phyloP scores from a whole-genome alignment of 2,329 filamentous ascomycete genomes.

The Fusarium papillatum region DNA sequence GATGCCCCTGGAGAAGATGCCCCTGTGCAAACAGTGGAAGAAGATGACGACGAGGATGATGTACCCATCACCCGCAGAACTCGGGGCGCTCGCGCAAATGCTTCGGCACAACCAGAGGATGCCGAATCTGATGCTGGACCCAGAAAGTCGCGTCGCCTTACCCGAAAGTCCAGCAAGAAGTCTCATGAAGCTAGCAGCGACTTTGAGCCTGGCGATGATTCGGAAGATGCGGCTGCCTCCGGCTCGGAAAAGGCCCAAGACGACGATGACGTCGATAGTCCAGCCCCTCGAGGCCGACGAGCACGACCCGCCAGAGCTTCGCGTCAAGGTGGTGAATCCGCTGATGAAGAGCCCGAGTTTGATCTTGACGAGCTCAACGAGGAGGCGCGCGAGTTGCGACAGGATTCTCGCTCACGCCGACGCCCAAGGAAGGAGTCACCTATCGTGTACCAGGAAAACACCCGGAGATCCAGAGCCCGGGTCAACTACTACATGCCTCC shows the following conservation, averaged over 20 bases:
- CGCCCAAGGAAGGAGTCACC: constrained; percentile 65
- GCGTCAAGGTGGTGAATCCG: constrained; percentile 65
- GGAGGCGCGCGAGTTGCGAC: constrained; percentile 73
- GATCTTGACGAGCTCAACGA: constrained; percentile 76
- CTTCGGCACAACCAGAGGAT: constrained; percentile 47
- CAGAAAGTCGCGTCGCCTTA: constrained; percentile 59
- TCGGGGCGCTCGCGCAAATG: constrained; percentile 51
- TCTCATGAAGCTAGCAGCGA: constrained; percentile 71
- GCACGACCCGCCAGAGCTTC: constrained; percentile 60
- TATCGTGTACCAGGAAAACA: constrained; percentile 70
- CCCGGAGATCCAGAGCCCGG: constrained; percentile 66
- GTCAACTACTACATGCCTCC: constrained; percentile 92
- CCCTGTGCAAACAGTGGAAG: constrained; percentile 47
- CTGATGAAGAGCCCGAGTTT: constrained; percentile 69
- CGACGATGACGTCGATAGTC: constrained; percentile 61
- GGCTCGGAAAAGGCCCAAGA: constrained; percentile 54
- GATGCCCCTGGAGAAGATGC: constrained; percentile 48
- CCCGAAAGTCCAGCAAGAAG: constrained; percentile 59
- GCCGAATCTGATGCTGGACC: constrained; percentile 48
- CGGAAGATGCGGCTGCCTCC: constrained; percentile 66
- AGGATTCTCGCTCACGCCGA: constrained; percentile 66
- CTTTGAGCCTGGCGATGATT: constrained; percentile 72
- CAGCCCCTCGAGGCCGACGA: constrained; percentile 63
- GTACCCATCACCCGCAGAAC: constrained; percentile 63
- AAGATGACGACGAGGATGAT: constrained; percentile 64